Conservation (phyloP, 768 basidiomycete species). For the Ramaria sp. region DNA sequence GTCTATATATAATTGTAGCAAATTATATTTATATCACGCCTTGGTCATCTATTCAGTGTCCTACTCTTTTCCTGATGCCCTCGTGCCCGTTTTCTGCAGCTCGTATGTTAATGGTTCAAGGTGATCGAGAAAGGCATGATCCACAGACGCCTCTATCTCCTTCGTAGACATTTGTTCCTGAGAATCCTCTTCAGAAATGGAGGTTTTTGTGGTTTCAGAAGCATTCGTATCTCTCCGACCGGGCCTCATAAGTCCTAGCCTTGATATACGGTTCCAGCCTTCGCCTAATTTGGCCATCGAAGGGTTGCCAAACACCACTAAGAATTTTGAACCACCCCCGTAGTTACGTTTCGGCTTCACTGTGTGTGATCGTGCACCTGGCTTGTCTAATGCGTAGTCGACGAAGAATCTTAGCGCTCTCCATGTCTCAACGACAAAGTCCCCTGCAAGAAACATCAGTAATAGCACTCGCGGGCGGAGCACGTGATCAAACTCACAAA, state of each 20-base stretch:
- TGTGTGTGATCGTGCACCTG: conserved; percentile 11
- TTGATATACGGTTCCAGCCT: not conserved
- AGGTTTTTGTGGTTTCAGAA: not conserved
- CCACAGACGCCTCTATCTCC: no score
- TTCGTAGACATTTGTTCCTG: no score
- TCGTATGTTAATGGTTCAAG: no score
- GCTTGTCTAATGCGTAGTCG: conserved; percentile 26
- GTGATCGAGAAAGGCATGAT: no score
- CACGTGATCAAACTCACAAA: conserved; percentile 14
- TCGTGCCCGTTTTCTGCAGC: no score
- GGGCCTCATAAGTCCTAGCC: not conserved
- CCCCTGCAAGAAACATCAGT: conserved; percentile 28
- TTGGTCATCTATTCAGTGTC: no score
- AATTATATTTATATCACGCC: no score
- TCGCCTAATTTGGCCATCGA: not conserved
- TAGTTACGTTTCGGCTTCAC: not conserved
- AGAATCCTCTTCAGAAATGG: no score
- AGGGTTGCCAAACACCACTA: not conserved
- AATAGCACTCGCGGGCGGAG: not conserved
- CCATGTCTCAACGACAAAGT: conserved; percentile 57
- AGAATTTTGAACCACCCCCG: not conserved
- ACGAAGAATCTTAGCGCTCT: conserved; percentile 54
- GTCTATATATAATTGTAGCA: no score
- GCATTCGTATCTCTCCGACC: not conserved
- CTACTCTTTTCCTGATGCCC: no score